Conservation (phyloP, 1,284 basidiomycete species). For the Omphalotus olearius region DNA sequence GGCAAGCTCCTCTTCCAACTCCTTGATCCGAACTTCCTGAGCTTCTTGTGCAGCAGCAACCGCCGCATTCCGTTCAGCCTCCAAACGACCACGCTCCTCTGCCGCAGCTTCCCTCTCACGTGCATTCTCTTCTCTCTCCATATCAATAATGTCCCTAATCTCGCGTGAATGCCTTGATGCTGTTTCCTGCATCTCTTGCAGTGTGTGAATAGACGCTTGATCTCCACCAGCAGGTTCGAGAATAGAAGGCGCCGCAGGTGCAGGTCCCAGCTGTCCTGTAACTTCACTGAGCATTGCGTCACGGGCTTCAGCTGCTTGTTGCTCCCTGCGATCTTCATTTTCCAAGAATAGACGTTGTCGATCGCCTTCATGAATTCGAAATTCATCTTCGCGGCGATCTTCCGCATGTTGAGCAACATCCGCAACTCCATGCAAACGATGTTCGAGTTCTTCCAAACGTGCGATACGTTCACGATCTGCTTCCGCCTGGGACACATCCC, state of each 20-base stretch:
- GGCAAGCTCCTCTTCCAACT: slow-evolving; percentile 61
- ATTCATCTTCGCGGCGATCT: slow-evolving; percentile 54
- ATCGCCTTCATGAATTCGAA: slow-evolving; percentile 59
- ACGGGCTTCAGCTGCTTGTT: slow-evolving; percentile 45
- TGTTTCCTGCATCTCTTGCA: slow-evolving; percentile 34
- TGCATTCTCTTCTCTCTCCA: slow-evolving; percentile 55
- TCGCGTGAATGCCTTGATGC: slow-evolving; percentile 51
- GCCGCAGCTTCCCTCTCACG: slow-evolving; percentile 49
- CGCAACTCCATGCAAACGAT: slow-evolving; percentile 40
- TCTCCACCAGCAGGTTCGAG: neutral
- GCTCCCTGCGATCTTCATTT: slow-evolving; percentile 50
- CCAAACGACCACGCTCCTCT: slow-evolving; percentile 46
- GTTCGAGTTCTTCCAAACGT: slow-evolving; percentile 51
- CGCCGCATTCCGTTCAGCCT: slow-evolving; percentile 43
- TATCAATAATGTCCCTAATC: slow-evolving; percentile 50
- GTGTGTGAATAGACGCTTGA: slow-evolving; percentile 7
- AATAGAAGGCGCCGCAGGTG: slow-evolving; percentile 20
- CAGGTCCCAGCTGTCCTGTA: slow-evolving; percentile 38
- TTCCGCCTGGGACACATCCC: slow-evolving; percentile 40
- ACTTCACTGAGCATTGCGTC: slow-evolving; percentile 48
- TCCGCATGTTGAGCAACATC: slow-evolving; percentile 52
- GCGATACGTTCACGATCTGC: slow-evolving; percentile 49
- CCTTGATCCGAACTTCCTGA: slow-evolving; percentile 48
- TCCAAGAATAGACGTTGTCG: slow-evolving; percentile 58
- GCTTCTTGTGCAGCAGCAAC: slow-evolving; percentile 44